Evolutionary conservation across 2,329 filamentous ascomycete genomes (phyloP).

Genomic region (Fusarium torulosum): DNA sequence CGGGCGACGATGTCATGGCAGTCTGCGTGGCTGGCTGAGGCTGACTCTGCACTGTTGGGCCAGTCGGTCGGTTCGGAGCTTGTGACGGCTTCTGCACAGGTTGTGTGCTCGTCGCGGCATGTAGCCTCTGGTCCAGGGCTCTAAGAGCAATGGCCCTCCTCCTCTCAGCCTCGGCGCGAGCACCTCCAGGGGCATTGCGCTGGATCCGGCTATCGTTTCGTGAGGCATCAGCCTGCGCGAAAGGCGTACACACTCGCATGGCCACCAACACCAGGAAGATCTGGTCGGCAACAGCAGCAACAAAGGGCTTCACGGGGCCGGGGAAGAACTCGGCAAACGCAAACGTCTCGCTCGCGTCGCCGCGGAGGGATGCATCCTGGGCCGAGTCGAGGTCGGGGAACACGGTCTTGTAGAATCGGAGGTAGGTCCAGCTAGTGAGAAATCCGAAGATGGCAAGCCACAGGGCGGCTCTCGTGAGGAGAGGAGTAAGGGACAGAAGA

Average conservation of each 20-base stretch:
- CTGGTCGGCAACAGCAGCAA: conserved; percentile 74
- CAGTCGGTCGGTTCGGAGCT: conserved; percentile 58
- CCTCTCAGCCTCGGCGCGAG: conserved; percentile 91
- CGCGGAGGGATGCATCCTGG: conserved; percentile 75
- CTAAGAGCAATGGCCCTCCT: conserved; percentile 89
- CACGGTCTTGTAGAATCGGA: conserved; percentile 90
- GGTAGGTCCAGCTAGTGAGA: conserved; percentile 91
- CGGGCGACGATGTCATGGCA: conserved; percentile 67
- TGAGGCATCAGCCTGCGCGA: conserved; percentile 83
- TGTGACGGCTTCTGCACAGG: conserved; percentile 47
- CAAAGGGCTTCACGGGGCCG: conserved; percentile 80
- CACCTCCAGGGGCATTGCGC: conserved; percentile 72
- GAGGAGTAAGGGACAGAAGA: conserved; percentile 68
- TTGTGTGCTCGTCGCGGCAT: conserved; percentile 77
- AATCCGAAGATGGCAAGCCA: conserved; percentile 86
- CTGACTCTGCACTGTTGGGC: conserved; percentile 69
- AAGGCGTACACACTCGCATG: conserved; percentile 84
- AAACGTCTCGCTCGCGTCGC: conserved; percentile 96
- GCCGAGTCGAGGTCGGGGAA: conserved; percentile 76
- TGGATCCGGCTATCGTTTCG: conserved; percentile 71
- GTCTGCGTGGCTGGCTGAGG: conserved; percentile 68
- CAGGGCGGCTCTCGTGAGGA: conserved; percentile 77
- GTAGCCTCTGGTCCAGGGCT: conserved; percentile 90
- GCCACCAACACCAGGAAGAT: conserved; percentile 82
- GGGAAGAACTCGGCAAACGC: conserved; percentile 97